These are phyloP conservation scores for Daldinia eschscholtzii DNA, from an alignment of 2,329 filamentous ascomycete species.

Conservation along the genomic window DNA sequence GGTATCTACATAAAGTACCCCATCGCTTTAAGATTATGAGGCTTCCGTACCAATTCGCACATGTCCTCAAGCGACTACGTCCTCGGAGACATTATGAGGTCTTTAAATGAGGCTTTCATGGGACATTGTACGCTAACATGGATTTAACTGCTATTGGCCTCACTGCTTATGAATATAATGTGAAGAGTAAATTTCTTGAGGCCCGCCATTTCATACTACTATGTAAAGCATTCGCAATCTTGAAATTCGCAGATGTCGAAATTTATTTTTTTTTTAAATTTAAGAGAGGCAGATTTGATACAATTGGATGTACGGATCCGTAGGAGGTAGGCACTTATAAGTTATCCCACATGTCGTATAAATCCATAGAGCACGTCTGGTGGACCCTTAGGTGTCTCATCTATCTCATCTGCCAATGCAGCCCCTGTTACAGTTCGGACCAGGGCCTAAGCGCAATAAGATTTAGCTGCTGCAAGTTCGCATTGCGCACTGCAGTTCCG, in stretches of 20 bases:
- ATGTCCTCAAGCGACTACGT: background rate
- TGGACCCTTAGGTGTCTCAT: background rate
- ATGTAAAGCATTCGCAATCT: background rate
- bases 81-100: background rate
- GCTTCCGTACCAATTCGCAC: background rate
- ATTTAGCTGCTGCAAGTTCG: conserved; percentile 8
- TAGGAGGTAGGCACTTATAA: too few relatives aligned
- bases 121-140: too few relatives aligned
- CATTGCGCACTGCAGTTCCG: conserved; percentile 24
- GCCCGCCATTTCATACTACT: too few relatives aligned
- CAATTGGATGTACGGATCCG: background rate
- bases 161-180: too few relatives aligned
- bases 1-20: background rate
- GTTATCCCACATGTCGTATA: background rate
- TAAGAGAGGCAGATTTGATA: background rate
- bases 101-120: background rate
- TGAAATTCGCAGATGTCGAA: background rate
- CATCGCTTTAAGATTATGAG: background rate
- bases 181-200: too few relatives aligned
- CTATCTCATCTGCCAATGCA: too few relatives aligned
- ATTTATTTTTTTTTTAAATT: too few relatives aligned
- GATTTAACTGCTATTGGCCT: too few relatives aligned
- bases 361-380: background rate
- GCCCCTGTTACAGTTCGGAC: conserved; percentile 12
- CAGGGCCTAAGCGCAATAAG: conserved; percentile 12